Percentiles rank a stretch among this genome's conserved stretches.
Conservation (phyloP, 1,284 basidiomycete species). For the Cutaneotrichosporon sp. region DNA sequence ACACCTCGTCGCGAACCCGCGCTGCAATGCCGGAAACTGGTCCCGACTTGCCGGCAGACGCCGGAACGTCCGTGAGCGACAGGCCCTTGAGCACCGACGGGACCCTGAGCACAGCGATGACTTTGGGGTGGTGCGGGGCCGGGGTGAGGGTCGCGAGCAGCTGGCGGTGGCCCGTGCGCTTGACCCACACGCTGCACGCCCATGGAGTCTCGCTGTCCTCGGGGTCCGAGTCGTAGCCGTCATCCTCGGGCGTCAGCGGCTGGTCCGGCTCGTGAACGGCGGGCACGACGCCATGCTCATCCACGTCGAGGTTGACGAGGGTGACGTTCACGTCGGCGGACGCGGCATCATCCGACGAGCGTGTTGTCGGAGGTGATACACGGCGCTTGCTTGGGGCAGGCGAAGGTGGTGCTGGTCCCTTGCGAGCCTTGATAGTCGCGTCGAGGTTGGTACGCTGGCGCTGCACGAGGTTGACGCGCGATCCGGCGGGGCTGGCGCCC, state of each 20-base stretch:
- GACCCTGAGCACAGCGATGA: constrained; percentile 84
- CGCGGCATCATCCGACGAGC: constrained; percentile 4
- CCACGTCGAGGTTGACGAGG: constrained; percentile 7
- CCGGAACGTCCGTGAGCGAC: constrained; percentile 39
- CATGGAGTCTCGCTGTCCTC: constrained; percentile 96
- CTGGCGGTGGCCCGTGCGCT: constrained; percentile 40
- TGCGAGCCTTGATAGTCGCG: constrained; percentile 3
- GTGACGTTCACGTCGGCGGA: neutral
- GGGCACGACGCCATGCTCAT: constrained; percentile 10
- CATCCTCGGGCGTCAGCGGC: constrained; percentile 16
- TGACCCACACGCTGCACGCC: constrained; percentile 64
- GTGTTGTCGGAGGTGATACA: neutral
- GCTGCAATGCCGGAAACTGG: constrained; percentile 20
- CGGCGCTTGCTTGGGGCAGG: neutral
- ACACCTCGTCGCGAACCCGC: constrained; percentile 55
- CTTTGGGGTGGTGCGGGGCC: constrained; percentile 93
- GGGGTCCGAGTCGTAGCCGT: constrained; percentile 67
- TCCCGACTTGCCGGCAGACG: neutral
- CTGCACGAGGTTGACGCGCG: constrained; percentile 9
- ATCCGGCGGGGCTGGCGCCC: constrained; percentile 10
- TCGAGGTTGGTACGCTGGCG: neutral
- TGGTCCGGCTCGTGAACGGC: constrained; percentile 3
- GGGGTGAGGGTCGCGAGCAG: constrained; percentile 73
- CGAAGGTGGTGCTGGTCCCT: neutral
- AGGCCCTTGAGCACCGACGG: constrained; percentile 80